phyloP scores from a whole-genome alignment of 129 eudicot genomes.

The Escallonia rubra region DNA sequence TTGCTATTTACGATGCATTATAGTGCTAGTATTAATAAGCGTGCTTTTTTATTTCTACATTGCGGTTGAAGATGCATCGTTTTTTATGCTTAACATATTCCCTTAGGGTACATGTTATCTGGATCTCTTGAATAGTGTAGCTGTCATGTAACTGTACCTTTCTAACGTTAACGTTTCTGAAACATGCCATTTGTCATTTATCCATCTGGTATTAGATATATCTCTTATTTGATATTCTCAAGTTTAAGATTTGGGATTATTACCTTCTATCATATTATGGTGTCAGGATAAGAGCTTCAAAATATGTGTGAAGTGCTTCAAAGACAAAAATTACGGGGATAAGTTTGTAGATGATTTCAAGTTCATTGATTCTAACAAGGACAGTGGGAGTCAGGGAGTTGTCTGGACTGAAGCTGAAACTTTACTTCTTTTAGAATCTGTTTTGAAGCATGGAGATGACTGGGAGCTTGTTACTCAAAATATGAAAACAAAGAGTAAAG shows the following conservation, averaged over 20 bases:
- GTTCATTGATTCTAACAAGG: slow-evolving; percentile 30
- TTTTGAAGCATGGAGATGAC: slow-evolving; percentile 84
- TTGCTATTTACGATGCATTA: too few relatives aligned
- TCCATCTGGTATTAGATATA: too few relatives aligned
- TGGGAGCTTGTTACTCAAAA: slow-evolving; percentile 89
- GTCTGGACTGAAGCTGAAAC: slow-evolving; percentile 95
- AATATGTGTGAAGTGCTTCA: slow-evolving; percentile 76
- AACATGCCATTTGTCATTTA: too few relatives aligned
- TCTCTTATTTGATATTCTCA: not conserved
- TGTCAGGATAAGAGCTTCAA: slow-evolving; percentile 52
- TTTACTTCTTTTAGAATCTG: slow-evolving; percentile 80
- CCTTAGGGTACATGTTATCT: too few relatives aligned
- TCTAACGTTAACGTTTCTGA: too few relatives aligned
- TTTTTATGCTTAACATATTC: too few relatives aligned
- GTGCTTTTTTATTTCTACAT: too few relatives aligned
- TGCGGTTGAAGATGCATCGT: too few relatives aligned
- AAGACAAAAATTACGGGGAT: slow-evolving; percentile 50
- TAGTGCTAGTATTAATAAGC: too few relatives aligned
- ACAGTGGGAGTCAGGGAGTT: slow-evolving; percentile 19
- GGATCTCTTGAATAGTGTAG: too few relatives aligned
- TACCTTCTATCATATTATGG: slow-evolving; percentile 1
- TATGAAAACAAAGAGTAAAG: slow-evolving; percentile 75
- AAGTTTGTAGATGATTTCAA: slow-evolving; percentile 66
- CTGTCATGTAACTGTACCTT: too few relatives aligned
- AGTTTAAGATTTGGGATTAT: too few relatives aligned